Conservation (phyloP, 768 basidiomycete genomes). For the Termitomyces eurrhizus region DNA sequence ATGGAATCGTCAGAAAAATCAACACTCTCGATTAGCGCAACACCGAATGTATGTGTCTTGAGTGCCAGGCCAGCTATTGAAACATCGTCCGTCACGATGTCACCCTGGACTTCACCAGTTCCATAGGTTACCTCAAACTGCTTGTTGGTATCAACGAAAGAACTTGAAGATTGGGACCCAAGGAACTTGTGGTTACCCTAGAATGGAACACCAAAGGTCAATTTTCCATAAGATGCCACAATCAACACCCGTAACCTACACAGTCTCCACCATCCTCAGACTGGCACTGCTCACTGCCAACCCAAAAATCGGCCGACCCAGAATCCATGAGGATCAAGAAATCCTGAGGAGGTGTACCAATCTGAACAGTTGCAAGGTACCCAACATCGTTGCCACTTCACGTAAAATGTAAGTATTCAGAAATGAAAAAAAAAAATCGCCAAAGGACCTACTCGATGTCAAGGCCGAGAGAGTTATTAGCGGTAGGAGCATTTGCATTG, state of each 20-base stretch:
- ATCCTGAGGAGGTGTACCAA: conserved; percentile 60
- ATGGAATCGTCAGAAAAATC: conserved; percentile 52
- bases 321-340: conserved; percentile 67
- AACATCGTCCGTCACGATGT: conserved; percentile 60
- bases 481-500: conserved; percentile 30
- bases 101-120: conserved; percentile 63
- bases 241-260: conserved; percentile 22
- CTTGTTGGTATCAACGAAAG: conserved; percentile 50
- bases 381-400: conserved; percentile 42
- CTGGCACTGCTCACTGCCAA: conserved; percentile 51
- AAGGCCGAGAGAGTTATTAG: conserved; percentile 57
- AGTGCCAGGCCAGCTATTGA: conserved; percentile 59
- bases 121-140: conserved; percentile 66
- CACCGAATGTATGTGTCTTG: conserved; percentile 62
- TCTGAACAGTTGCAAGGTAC: conserved; percentile 54
- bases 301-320: conserved; percentile 68
- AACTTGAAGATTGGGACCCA: conserved; percentile 54
- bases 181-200: conserved; percentile 66
- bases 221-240: background rate
- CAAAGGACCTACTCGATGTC: conserved; percentile 62
- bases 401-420: background rate
- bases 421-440: too few relatives aligned
- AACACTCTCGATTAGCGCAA: conserved; percentile 50
- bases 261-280: conserved; percentile 39
- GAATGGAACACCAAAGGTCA: background rate